phyloP scores from a whole-genome alignment of 2,329 filamentous ascomycete genomes.

The Ophiostoma fasciatum region DNA sequence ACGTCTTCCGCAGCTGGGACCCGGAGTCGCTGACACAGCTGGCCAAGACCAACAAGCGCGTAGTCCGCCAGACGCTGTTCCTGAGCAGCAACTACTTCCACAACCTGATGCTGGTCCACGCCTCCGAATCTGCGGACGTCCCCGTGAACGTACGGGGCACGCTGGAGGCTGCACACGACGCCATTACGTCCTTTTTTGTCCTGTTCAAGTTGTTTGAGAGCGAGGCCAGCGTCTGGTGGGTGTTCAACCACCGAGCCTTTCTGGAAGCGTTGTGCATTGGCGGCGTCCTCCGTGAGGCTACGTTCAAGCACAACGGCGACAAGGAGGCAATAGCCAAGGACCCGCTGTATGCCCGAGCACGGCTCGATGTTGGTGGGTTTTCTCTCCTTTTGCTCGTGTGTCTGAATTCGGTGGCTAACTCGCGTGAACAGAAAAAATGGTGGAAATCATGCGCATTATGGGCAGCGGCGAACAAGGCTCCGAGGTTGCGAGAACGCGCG shows the following conservation, averaged over 20 bases:
- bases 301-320: slow-evolving; percentile 26
- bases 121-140: slow-evolving; percentile 50
- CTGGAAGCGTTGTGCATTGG: slow-evolving; percentile 59
- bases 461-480: slow-evolving; percentile 39
- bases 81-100: slow-evolving; percentile 73
- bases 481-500: slow-evolving; percentile 43
- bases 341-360: slow-evolving; percentile 44
- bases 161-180: slow-evolving; percentile 61
- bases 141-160: slow-evolving; percentile 53
- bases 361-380: slow-evolving; percentile 43
- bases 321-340: slow-evolving; percentile 34
- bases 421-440: slow-evolving; percentile 29
- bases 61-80: slow-evolving; percentile 61
- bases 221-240: slow-evolving; percentile 72
- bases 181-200: slow-evolving; percentile 60
- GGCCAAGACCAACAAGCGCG: slow-evolving; percentile 44
- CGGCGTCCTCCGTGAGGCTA: slow-evolving; percentile 38
- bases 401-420: neutral
- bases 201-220: slow-evolving; percentile 52
- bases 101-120: slow-evolving; percentile 66
- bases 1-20: slow-evolving; percentile 55
- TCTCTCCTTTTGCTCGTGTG: neutral
- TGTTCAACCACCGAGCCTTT: slow-evolving; percentile 69
- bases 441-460: slow-evolving; percentile 47
- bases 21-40: slow-evolving; percentile 41